phyloP scores from a whole-genome alignment of 73 alveolate genomes.

The Blepharisma stoltei region DNA sequence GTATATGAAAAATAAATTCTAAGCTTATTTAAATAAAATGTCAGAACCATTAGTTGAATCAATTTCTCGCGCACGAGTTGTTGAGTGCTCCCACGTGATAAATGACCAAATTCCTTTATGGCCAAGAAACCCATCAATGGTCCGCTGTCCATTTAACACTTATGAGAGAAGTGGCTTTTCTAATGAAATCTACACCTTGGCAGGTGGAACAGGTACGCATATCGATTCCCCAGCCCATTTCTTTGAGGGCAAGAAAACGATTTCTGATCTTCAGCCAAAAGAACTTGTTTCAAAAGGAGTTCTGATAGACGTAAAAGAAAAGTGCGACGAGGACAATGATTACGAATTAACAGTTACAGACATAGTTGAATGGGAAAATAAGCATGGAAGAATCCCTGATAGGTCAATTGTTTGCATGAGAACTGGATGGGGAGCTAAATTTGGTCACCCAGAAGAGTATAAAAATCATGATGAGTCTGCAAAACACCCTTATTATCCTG shows the following conservation, averaged over 20 bases:
- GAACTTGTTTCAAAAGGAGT: conserved; percentile 12
- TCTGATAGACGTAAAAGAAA: conserved; percentile 14
- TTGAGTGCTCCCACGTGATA: not conserved
- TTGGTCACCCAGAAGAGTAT: not conserved
- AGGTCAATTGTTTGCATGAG: conserved; percentile 9
- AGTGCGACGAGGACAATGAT: not conserved
- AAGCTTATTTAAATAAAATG: too few relatives aligned
- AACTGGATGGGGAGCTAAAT: conserved; percentile 21
- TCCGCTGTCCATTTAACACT: not conserved
- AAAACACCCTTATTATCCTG: not conserved
- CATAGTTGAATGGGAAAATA: not conserved
- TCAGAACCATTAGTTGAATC: too few relatives aligned
- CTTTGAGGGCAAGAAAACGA: not conserved
- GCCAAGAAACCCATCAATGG: not conserved
- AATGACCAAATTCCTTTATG: not conserved
- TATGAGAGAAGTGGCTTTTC: not conserved
- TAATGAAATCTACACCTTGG: not conserved
- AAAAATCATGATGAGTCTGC: not conserved
- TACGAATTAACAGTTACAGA: conserved; percentile 4
- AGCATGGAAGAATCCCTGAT: not conserved
- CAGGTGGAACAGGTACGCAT: conserved; percentile 12
- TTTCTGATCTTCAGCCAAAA: not conserved
- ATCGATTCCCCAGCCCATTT: conserved; percentile 26
- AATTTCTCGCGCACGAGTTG: not conserved
- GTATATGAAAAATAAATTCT: too few relatives aligned